A percentile compares a stretch with the other conserved stretches of the same genome.
These are phyloP conservation scores for Yamadazyma dushanensis DNA, from an alignment of 1,139 yeast genomes.

Conservation along the genomic window DNA sequence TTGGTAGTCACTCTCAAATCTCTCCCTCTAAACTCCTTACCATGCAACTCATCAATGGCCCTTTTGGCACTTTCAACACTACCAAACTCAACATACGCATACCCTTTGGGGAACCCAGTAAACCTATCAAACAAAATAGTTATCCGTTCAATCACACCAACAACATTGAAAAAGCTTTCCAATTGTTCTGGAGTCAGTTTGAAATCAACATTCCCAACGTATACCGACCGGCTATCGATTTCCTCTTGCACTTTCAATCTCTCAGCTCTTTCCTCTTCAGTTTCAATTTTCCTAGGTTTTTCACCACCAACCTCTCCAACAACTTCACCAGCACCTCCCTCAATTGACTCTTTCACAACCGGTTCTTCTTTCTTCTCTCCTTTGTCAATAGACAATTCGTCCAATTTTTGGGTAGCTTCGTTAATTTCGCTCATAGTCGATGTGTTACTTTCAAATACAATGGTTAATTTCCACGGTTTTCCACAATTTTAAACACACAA, in stretches of 20 bases:
- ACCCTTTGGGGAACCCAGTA: slow-evolving; percentile 46
- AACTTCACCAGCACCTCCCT: neutral
- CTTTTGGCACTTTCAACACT: slow-evolving; percentile 26
- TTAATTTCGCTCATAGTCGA: slow-evolving; percentile 2
- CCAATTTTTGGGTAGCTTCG: too few species aligned
- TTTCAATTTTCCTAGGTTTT: slow-evolving; percentile 17
- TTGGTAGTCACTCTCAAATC: slow-evolving; percentile 38
- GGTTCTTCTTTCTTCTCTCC: too few species aligned
- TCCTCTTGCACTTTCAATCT: slow-evolving; percentile 34
- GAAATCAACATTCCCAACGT: slow-evolving; percentile 47
- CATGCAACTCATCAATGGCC: slow-evolving; percentile 40
- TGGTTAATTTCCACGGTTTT: too few species aligned
- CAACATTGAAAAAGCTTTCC: slow-evolving; percentile 35
- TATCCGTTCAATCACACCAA: slow-evolving; percentile 38
- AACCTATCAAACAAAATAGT: slow-evolving; percentile 41
- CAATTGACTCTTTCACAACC: neutral
- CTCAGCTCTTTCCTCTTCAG: slow-evolving; percentile 30
- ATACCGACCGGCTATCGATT: slow-evolving; percentile 38
- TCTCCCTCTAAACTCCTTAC: slow-evolving; percentile 35
- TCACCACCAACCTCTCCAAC: too few species aligned
- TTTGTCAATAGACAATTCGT: too few species aligned
- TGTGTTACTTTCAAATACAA: too few species aligned
- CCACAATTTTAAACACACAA: too few species aligned
- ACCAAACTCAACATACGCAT: slow-evolving; percentile 45
- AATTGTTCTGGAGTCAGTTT: slow-evolving; percentile 43